phyloP scores from a whole-genome alignment of 139 green algal genomes.

The Chlorella sp. region DNA sequence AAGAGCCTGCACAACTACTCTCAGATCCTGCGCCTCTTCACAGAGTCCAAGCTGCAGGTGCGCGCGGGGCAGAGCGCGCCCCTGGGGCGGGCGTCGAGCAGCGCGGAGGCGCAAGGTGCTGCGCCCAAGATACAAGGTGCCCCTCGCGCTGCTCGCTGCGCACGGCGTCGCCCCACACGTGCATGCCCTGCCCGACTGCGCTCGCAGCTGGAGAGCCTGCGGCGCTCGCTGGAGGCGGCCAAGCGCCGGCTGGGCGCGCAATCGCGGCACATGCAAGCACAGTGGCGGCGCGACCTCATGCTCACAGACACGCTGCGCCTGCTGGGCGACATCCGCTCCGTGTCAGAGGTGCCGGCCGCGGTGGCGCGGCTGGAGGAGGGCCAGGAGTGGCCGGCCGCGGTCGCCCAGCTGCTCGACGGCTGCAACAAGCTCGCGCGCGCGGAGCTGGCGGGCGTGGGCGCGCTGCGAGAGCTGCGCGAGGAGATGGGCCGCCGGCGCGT shows the following conservation, averaged over 20 bases:
- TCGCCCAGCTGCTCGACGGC: conserved; percentile 62
- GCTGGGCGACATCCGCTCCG: conserved; percentile 64
- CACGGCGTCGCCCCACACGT: background rate
- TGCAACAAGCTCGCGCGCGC: conserved; percentile 61
- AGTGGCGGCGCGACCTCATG: conserved; percentile 67
- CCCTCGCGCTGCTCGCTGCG: background rate
- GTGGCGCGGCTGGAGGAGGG: conserved; percentile 42
- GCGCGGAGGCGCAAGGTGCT: background rate
- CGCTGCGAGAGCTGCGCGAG: conserved; percentile 53
- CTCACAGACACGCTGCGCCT: conserved; percentile 63
- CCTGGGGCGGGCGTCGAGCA: background rate
- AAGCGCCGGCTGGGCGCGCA: conserved; percentile 62
- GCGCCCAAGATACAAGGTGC: background rate
- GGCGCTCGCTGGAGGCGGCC: conserved; percentile 55
- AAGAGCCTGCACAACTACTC: conserved; percentile 87
- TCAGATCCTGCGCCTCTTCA: conserved; percentile 81
- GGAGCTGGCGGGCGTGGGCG: conserved; percentile 51
- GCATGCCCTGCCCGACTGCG: background rate
- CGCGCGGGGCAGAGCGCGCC: background rate
- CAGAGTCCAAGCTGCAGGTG: conserved; percentile 68
- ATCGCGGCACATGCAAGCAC: conserved; percentile 56
- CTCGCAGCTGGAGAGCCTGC: conserved; percentile 56
- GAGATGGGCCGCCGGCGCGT: conserved; percentile 46
- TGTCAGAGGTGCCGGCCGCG: conserved; percentile 53
- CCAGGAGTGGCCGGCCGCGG: conserved; percentile 66